Base-by-base conservation (phyloP, 2,329 filamentous ascomycete genomes). In the Arthrinium puccinioides region DNA sequence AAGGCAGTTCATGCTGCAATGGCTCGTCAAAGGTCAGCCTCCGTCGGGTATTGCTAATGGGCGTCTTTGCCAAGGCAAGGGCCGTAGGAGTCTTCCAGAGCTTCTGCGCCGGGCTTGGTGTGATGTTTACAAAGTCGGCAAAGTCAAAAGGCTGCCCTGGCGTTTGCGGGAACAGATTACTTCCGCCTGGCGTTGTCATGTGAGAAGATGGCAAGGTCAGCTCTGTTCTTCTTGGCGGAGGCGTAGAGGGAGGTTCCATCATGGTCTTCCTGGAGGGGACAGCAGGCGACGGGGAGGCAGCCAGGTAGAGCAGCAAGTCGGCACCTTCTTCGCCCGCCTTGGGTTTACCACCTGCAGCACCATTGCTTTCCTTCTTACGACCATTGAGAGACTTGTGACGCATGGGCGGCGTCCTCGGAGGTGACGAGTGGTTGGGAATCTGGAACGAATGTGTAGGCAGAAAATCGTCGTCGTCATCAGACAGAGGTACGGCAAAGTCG, bases 61-160 rank as follows among this genome's bases (percentile, higher is more conserved):
- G 76, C 29, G 76, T 79, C 52, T 69, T 70, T 37, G 64, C 57
- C 9, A 60, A 52, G 14, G 64, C 56, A 21, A 70, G 67, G 20
- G 76, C 71, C 9, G 78, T 60, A 9, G 87, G 88, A 1, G 88
- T 94, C 58, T 84, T 87, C 85, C 88, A 96, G 9, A 81, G 75
- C 49, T 80, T 87, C 64, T 96, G 92, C 19, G 87, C 92, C 15
- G 92, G 92, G 54, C 87, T 95, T 1, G 92, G 92, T 6, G 92
- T 95, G 58, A 97, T 90, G 63, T 97, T 96, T 56, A 97, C 83
- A 62, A 95, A 98, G 57, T 98, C 92, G 36, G 88, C 79, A 64
- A 97, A 94, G 65, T 97, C 94, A 61, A 97, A 94, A 32, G 61
- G 66, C 54, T 89, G 84, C 13, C 82, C 82, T 0, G 90, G 90